Conservation (phyloP, 768 basidiomycete genomes). For the Pholiota conissans region DNA sequence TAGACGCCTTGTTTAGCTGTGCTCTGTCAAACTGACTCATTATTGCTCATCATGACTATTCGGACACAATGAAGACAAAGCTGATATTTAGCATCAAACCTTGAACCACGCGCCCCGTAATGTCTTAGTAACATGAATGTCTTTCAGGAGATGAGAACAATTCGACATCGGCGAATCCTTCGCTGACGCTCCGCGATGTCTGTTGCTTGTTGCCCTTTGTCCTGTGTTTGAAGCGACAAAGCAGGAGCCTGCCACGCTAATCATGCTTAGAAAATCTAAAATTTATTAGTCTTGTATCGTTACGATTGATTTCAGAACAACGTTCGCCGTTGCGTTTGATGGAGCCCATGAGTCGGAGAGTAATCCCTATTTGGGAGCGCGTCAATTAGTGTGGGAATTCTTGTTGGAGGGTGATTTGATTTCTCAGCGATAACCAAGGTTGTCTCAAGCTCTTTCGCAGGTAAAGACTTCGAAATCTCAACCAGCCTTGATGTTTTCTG, state of each 20-base stretch:
- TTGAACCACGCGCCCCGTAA: too few species aligned
- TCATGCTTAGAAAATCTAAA: neutral
- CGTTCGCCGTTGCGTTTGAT: neutral
- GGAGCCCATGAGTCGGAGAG: neutral
- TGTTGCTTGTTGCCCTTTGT: too few species aligned
- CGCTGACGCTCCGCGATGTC: too few species aligned
- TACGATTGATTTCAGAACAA: neutral
- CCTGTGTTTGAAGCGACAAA: too few species aligned
- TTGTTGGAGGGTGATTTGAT: neutral
- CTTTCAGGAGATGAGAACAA: too few species aligned
- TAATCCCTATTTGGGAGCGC: neutral
- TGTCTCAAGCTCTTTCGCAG: neutral
- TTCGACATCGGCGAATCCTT: too few species aligned
- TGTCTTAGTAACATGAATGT: too few species aligned
- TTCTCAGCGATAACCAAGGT: neutral
- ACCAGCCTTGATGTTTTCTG: neutral
- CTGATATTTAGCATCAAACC: neutral
- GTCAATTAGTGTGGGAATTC: neutral
- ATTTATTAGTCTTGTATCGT: neutral
- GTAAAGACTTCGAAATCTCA: neutral
- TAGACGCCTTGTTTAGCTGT: neutral
- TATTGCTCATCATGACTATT: neutral
- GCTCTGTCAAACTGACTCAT: neutral
- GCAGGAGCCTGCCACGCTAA: too few species aligned
- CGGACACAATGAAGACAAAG: neutral